Evolutionary conservation across 2,329 filamentous ascomycete genomes (phyloP), one percentile per base, ranked within the genome.

Genomic region (Claviceps pazoutovae): DNA sequence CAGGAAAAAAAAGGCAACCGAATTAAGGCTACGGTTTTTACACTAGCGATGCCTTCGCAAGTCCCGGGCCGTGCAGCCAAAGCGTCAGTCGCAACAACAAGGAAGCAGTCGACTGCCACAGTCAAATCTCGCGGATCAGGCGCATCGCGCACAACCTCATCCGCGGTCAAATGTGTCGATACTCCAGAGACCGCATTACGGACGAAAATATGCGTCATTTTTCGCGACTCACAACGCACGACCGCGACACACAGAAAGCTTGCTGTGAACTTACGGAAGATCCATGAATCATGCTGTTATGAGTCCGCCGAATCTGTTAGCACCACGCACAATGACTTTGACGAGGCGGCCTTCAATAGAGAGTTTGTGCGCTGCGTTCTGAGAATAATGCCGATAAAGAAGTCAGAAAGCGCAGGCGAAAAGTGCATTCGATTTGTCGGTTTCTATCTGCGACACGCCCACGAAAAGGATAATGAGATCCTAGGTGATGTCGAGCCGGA

Each of bases 221-320:
- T 90, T 62, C 76, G 78, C 57, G 86, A 90, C 66, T 89, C 91
- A 37, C 93, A 98, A 67, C 83, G 84, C 60, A 94, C 87, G 1
- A 94, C 86, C 0, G 88, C 90, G 1, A 87, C 87, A 2, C 93
- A 98, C 65, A 77, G 91, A 54, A 97, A 97, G 64, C 77, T 95
- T 0, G 84, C 86, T 4, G 86, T 96, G 54, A 89, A 83, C 48
- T 71, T 98, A 55, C 82, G 91, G 56, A 96, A 95, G 68, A 78
- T 95, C 44, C 91, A 97, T 62, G 91, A 96, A 64, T 75, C 83
- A 39, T 95, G 88, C 70, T 83, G 79, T 63, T 83, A 83, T 60
- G 80, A 83, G 58, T 79, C 73, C 17, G 73, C 69, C 37, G 74
- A 67, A 55, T 68, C 69, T 26, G 79, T 75, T 56, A 78, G 77